phyloP scores from a whole-genome alignment of 345 rosid genomes.

The Geranium rotundifolium region DNA sequence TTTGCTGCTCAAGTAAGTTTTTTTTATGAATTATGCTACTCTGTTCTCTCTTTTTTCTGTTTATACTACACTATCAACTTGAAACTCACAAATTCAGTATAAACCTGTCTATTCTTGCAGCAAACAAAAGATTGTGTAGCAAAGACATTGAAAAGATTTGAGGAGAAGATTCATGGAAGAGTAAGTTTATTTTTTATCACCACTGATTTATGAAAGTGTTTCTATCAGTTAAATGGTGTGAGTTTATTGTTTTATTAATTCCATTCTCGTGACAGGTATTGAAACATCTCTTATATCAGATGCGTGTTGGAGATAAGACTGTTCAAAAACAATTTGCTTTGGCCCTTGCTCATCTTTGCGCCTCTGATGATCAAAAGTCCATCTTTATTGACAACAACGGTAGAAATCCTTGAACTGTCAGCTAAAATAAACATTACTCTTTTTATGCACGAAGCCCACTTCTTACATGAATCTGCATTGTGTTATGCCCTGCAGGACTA shows the following conservation, averaged over 20 bases:
- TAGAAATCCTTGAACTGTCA: slow-evolving; percentile 14
- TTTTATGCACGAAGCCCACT: background rate
- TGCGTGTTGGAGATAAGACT: slow-evolving; percentile 76
- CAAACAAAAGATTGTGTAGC: slow-evolving; percentile 98
- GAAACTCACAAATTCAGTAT: background rate
- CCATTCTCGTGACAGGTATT: slow-evolving; percentile 41
- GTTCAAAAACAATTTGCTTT: slow-evolving; percentile 79
- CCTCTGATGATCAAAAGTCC: slow-evolving; percentile 70
- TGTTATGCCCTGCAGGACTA: slow-evolving; percentile 46
- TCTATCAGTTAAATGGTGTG: slow-evolving; percentile 5
- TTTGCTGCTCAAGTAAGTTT: slow-evolving; percentile 41
- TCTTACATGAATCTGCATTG: background rate
- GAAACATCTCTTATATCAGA: slow-evolving; percentile 69
- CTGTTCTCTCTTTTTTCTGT: slow-evolving; percentile 1
- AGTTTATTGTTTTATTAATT: no score
- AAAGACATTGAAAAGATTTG: slow-evolving; percentile 89
- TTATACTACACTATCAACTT: background rate
- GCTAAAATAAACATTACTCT: background rate
- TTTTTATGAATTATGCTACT: background rate
- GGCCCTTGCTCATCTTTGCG: slow-evolving; percentile 95
- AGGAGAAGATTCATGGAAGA: slow-evolving; percentile 92
- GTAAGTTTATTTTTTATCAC: slow-evolving; percentile 33
- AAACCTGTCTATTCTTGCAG: slow-evolving; percentile 26
- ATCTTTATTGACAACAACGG: slow-evolving; percentile 81
- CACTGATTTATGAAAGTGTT: background rate